Conservation (phyloP, 176 grass and related monocot genomes). For the Zea luxurians region DNA sequence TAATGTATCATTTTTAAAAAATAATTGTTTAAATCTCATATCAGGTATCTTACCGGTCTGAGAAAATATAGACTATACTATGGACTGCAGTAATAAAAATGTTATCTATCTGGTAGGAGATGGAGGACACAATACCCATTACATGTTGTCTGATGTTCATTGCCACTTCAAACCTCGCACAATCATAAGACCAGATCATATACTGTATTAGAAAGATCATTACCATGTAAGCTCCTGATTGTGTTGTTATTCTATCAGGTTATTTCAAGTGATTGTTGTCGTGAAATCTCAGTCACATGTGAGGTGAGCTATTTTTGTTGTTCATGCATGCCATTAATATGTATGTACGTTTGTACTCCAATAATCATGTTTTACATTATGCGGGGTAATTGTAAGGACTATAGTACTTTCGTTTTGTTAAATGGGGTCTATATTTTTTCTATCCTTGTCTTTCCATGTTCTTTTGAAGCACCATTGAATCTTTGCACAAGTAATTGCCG, state of each 20-base stretch:
- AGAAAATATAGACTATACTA: not conserved
- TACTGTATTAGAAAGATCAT: not conserved
- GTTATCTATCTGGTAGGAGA: not conserved
- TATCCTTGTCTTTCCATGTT: too few relatives aligned
- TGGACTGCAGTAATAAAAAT: not conserved
- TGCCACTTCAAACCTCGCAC: not conserved
- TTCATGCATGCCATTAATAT: not conserved
- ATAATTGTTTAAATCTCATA: too few relatives aligned
- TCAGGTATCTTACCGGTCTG: not conserved
- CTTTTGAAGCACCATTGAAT: too few relatives aligned
- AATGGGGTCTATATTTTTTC: too few relatives aligned
- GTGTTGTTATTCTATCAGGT: constrained; percentile 36
- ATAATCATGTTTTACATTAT: not conserved
- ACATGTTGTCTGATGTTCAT: not conserved
- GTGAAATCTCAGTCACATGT: constrained; percentile 37
- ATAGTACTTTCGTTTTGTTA: too few relatives aligned
- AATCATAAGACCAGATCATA: not conserved
- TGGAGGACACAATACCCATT: not conserved
- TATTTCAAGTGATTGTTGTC: constrained; percentile 39
- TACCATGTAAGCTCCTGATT: constrained; percentile 9
- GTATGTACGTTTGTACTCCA: not conserved
- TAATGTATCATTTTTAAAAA: not conserved
- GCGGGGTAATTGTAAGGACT: not conserved
- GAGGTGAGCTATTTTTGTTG: constrained; percentile 56
- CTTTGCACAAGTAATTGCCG: too few relatives aligned